Percentiles rank a stretch among this genome's conserved stretches.
Evolutionary conservation across 2,329 filamentous ascomycete genomes (phyloP).

Genomic region (Aureobasidium musti): DNA sequence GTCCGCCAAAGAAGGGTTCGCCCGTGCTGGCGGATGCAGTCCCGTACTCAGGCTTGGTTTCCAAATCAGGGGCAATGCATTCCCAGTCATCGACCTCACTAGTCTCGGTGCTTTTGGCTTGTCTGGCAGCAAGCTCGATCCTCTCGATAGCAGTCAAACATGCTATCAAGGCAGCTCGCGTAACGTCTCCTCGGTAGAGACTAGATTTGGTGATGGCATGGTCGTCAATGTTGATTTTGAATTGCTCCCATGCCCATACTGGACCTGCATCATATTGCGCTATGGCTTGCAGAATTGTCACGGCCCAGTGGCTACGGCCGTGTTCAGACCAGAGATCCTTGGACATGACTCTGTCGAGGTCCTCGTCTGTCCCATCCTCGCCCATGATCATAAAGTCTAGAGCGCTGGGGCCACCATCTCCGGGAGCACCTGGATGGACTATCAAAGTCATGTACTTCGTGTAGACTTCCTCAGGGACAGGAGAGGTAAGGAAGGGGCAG

Average conservation of each 20-base stretch:
- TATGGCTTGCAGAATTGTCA: conserved; percentile 47
- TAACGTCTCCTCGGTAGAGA: conserved; percentile 46
- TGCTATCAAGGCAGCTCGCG: conserved; percentile 45
- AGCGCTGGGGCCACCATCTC: conserved; percentile 48
- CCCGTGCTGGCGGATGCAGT: conserved; percentile 41
- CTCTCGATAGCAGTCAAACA: conserved; percentile 45
- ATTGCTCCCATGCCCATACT: conserved; percentile 51
- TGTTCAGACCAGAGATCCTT: conserved; percentile 34
- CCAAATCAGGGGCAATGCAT: conserved; percentile 36
- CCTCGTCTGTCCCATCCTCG: conserved; percentile 45
- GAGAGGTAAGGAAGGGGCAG: conserved; percentile 48
- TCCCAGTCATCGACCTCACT: not conserved
- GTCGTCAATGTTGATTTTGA: conserved; percentile 47
- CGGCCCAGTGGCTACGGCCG: conserved; percentile 47
- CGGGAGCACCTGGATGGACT: conserved; percentile 48
- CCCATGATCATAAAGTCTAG: conserved; percentile 50
- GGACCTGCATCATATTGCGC: conserved; percentile 49
- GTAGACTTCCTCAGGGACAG: conserved; percentile 45
- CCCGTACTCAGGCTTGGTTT: conserved; percentile 37
- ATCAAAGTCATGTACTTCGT: conserved; percentile 46
- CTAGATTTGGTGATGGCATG: conserved; percentile 46
- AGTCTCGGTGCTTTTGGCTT: not conserved
- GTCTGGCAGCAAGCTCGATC: conserved; percentile 39
- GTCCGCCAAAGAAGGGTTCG: conserved; percentile 45
- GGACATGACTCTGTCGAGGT: conserved; percentile 39